phyloP scores from a whole-genome alignment of 2,329 filamentous ascomycete genomes.

The Ophiostoma novo-ulmi region DNA sequence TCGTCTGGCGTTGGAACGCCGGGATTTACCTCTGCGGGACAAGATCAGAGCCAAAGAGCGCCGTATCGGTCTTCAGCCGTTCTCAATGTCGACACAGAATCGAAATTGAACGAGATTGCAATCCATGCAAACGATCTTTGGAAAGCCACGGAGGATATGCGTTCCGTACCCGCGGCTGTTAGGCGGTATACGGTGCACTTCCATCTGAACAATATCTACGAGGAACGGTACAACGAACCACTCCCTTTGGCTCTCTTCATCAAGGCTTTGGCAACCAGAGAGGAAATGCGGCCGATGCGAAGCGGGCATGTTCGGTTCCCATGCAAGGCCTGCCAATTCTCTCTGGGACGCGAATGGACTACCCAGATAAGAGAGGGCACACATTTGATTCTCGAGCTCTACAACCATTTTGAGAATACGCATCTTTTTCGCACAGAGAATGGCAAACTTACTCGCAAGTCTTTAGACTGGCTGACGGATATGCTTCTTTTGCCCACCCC shows the following conservation, averaged over 20 bases:
- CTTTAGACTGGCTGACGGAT: slow-evolving; percentile 41
- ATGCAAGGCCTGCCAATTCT: slow-evolving; percentile 50
- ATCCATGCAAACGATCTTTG: slow-evolving; percentile 37
- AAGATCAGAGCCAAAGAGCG: neutral
- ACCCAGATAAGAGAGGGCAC: slow-evolving; percentile 24
- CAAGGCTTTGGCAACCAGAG: slow-evolving; percentile 52
- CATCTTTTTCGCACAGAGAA: slow-evolving; percentile 32
- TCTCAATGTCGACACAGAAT: neutral
- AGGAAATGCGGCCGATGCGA: slow-evolving; percentile 52
- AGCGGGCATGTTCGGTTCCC: slow-evolving; percentile 47
- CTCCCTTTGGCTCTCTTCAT: slow-evolving; percentile 55
- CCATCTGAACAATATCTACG: slow-evolving; percentile 55
- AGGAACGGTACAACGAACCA: slow-evolving; percentile 51
- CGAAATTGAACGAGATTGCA: neutral
- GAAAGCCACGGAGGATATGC: slow-evolving; percentile 54
- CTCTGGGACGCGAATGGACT: slow-evolving; percentile 29
- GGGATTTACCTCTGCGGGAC: neutral
- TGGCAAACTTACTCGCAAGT: slow-evolving; percentile 28
- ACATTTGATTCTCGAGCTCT: slow-evolving; percentile 38
- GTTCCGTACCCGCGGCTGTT: slow-evolving; percentile 56
- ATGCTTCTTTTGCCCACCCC: slow-evolving; percentile 44
- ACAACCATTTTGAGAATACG: slow-evolving; percentile 50
- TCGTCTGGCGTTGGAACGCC: neutral
- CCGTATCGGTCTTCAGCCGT: neutral
- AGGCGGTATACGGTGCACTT: slow-evolving; percentile 60